phyloP scores from a whole-genome alignment of 495 filamentous ascomycete species.

The Aeminium ludgeri region DNA sequence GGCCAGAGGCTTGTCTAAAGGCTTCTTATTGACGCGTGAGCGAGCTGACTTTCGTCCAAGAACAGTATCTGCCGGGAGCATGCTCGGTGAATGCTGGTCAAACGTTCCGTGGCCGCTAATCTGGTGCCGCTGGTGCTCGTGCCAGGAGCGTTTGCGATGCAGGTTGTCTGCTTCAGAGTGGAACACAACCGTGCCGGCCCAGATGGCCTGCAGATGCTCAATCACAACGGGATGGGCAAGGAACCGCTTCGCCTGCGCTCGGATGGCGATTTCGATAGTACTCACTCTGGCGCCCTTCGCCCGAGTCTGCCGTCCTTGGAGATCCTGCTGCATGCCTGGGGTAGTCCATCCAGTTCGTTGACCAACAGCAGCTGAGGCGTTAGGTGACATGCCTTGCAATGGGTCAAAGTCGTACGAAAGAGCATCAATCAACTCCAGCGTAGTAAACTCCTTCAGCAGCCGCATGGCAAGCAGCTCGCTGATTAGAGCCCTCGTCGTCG shows the following conservation, averaged over 20 bases:
- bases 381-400: conserved; percentile 54
- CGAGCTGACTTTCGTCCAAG: conserved; percentile 10
- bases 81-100: conserved; percentile 5
- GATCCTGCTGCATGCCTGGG: conserved; percentile 11
- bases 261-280: conserved; percentile 78
- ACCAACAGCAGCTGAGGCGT: conserved; percentile 15
- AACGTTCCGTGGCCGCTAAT: conserved; percentile 24
- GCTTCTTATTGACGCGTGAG: conserved; percentile 6
- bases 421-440: conserved; percentile 76
- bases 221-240: conserved; percentile 77
- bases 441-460: conserved; percentile 71
- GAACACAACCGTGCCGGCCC: conserved; percentile 87
- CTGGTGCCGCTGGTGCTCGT: conserved; percentile 10
- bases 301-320: conserved; percentile 22
- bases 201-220: conserved; percentile 85
- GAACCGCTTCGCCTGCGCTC: conserved; percentile 76
- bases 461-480: conserved; percentile 87
- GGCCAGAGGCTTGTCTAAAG: background rate
- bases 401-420: conserved; percentile 90
- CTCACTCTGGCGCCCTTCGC: conserved; percentile 57
- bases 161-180: conserved; percentile 70
- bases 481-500: conserved; percentile 65
- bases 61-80: conserved; percentile 9
- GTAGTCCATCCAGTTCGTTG: conserved; percentile 8
- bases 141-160: conserved; percentile 36